Evolutionary conservation across 768 basidiomycete genomes (phyloP), one percentile per base, ranked within the genome.

Genomic region (Tulasnella sp.): DNA sequence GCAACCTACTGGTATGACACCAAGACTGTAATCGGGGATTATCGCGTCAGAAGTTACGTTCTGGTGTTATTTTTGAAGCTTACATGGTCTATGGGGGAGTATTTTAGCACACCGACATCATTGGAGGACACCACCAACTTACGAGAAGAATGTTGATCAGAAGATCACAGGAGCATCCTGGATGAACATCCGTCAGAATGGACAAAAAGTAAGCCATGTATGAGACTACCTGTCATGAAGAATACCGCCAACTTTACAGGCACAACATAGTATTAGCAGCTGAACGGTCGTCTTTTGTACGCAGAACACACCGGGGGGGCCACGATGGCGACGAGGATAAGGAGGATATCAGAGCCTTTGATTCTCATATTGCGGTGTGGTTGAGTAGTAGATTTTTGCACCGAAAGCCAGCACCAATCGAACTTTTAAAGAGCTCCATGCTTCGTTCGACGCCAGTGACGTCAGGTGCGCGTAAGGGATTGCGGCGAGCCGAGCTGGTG

Each of bases 81-180:
- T 66, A 88, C 86, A 84, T 69, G 0, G 89, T 90, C 51, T 53
- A 43, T 5, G 11, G 5, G 17, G 6, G 25, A 7, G 4, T 11
- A 40, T 25, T 4, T 9, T 14, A 25, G 29, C 53, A 55, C 14
- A 8, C 2, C 15, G 23, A 42, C 15, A 2, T 21, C 43, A 45
- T 15, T 7, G 25, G 25, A 5, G 21, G 19, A 48, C 9, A 35
- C 9, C 3, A 8, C 11, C 2, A 32, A 59, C 58, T 40, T 32
- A 59, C 58, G 64, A 91, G 69, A 58, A 75, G 71, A 59, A 91
- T 79, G 70, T 85, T 91, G 70, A 92, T 87, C 63, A 90, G 75
- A 43, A 91, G 72, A 71, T 91, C 88, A 64, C 86, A 89, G 60
- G 82, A 79, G 67, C 89, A 92, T 29, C 89, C 89, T 0, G 86